Percentiles rank a stretch among this genome's conserved stretches.
Evolutionary conservation across 2,329 filamentous ascomycete species (phyloP).

Genomic region (Exophiala sideris): DNA sequence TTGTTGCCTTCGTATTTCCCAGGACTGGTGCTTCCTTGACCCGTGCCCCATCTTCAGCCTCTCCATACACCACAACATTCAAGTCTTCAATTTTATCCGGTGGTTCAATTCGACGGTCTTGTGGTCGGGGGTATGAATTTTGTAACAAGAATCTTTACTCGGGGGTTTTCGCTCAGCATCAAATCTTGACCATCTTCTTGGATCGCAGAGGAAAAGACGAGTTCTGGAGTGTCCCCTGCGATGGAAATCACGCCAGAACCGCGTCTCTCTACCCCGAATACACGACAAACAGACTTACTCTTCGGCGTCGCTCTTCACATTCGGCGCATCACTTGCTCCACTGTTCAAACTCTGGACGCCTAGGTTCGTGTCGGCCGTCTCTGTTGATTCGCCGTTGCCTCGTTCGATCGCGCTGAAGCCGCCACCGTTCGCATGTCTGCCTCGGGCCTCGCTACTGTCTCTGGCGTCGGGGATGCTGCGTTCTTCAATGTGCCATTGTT

Average conservation of each 20-base stretch:
- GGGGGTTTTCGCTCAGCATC: slow-evolving; percentile 16
- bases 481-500: slow-evolving; percentile 53
- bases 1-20: not conserved
- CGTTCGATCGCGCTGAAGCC: slow-evolving; percentile 25
- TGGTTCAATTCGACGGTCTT: slow-evolving; percentile 12
- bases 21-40: not conserved
- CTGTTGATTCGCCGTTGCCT: slow-evolving; percentile 14
- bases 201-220: not conserved
- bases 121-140: slow-evolving; percentile 9
- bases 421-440: slow-evolving; percentile 15
- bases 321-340: slow-evolving; percentile 17
- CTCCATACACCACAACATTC: not conserved
- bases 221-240: not conserved
- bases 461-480: slow-evolving; percentile 50
- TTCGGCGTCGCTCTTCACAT: slow-evolving; percentile 22
- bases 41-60: not conserved
- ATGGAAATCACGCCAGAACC: not conserved
- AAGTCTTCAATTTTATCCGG: slow-evolving; percentile 9
- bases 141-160: slow-evolving; percentile 8
- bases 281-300: slow-evolving; percentile 20
- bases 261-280: not conserved
- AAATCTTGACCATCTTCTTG: slow-evolving; percentile 1
- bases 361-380: slow-evolving; percentile 16
- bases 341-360: slow-evolving; percentile 20
- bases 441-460: slow-evolving; percentile 25